These are phyloP conservation scores for Collybia nuda DNA, from an alignment of 768 basidiomycete species.

Conservation along the genomic window DNA sequence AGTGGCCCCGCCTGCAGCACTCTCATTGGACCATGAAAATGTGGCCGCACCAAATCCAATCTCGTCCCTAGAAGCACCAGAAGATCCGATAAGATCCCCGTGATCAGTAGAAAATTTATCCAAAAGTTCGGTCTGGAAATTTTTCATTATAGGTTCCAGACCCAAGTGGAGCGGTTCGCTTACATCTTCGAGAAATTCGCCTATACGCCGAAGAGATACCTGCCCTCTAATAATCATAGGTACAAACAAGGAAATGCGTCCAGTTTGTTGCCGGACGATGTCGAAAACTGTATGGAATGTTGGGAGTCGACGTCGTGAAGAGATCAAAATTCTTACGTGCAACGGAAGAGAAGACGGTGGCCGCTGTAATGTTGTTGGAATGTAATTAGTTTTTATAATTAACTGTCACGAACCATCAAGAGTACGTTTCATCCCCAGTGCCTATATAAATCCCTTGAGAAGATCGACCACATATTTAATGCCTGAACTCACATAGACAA, in stretches of 20 bases:
- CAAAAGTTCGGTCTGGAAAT: slow-evolving; percentile 42
- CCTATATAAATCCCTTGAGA: neutral
- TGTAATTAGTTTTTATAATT: neutral
- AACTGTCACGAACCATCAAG: slow-evolving; percentile 3
- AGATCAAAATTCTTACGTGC: slow-evolving; percentile 2
- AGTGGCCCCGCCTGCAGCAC: slow-evolving; percentile 21
- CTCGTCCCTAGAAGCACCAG: slow-evolving; percentile 17
- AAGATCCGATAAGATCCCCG: slow-evolving; percentile 4
- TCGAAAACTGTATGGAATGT: slow-evolving; percentile 47
- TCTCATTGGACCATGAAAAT: slow-evolving; percentile 54
- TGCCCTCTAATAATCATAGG: slow-evolving; percentile 36
- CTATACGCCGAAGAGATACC: slow-evolving; percentile 60
- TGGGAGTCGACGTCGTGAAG: neutral
- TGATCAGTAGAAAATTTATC: slow-evolving; percentile 32
- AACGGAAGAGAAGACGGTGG: slow-evolving; percentile 13
- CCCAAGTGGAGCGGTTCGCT: neutral
- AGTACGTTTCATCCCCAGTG: slow-evolving; percentile 9
- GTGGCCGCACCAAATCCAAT: slow-evolving; percentile 53
- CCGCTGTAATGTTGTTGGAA: neutral
- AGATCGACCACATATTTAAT: neutral
- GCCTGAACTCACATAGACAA: slow-evolving; percentile 34
- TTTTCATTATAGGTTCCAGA: no score
- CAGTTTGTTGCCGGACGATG: slow-evolving; percentile 49
- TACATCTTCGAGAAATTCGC: slow-evolving; percentile 38
- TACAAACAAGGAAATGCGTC: slow-evolving; percentile 27